phyloP scores from a whole-genome alignment of 164 flowering plant genomes.

The Taxillus chinensis region DNA sequence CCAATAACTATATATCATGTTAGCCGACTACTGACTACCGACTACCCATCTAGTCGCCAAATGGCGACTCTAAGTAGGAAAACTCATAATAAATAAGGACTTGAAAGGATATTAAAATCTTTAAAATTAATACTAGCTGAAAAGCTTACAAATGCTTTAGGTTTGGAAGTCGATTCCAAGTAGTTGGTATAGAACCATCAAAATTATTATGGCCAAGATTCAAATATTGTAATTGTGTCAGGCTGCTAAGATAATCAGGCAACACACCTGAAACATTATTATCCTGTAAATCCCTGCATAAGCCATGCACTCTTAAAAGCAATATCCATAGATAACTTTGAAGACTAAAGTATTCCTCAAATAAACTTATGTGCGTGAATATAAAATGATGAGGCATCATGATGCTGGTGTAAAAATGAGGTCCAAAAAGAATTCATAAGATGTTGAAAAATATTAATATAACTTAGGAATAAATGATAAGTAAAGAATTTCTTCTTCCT shows the following conservation, averaged over 20 bases:
- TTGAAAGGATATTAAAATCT: neutral
- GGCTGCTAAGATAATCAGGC: slow-evolving; percentile 59
- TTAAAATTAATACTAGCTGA: neutral
- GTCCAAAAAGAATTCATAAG: no score
- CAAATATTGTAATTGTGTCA: slow-evolving; percentile 52
- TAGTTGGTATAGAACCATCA: slow-evolving; percentile 54
- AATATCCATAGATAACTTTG: neutral
- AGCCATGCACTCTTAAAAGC: neutral
- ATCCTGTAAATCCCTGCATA: slow-evolving; percentile 75
- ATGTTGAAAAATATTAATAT: no score
- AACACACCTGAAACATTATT: slow-evolving; percentile 65
- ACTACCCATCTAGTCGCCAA: no score
- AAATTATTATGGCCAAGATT: slow-evolving; percentile 72
- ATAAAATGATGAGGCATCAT: no score
- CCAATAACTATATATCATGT: no score
- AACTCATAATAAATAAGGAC: no score
- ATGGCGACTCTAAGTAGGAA: no score
- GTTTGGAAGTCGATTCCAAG: slow-evolving; percentile 63
- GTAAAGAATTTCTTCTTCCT: no score
- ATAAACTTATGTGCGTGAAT: neutral
- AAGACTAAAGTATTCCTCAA: no score
- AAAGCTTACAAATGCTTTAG: slow-evolving; percentile 68
- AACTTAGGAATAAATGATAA: no score
- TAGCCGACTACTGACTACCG: no score
- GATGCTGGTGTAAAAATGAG: no score